These are phyloP conservation scores for Arachis monticola DNA, from an alignment of 331 rosid genomes.

Conservation along the genomic window DNA sequence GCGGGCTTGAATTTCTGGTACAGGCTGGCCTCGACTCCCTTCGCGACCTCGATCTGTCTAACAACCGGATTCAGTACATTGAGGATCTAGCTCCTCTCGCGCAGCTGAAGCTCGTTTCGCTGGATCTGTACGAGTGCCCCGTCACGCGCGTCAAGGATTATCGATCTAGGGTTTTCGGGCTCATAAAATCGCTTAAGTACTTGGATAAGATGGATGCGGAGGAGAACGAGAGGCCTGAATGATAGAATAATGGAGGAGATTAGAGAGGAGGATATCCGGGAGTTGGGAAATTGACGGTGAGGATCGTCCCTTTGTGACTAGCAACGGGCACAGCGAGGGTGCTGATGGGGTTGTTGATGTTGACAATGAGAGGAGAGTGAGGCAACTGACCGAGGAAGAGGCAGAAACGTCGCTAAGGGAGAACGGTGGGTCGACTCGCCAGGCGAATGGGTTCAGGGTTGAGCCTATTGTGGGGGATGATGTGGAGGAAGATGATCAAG, in stretches of 20 bases:
- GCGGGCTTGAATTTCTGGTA: slow-evolving; percentile 77
- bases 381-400: slow-evolving; percentile 90
- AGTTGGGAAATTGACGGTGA: slow-evolving; percentile 89
- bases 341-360: slow-evolving; percentile 79
- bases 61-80: slow-evolving; percentile 79
- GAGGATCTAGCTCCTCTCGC: slow-evolving; percentile 94
- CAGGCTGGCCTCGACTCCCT: slow-evolving; percentile 85
- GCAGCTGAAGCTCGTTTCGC: slow-evolving; percentile 77
- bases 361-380: slow-evolving; percentile 92
- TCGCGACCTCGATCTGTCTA: slow-evolving; percentile 82
- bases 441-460: slow-evolving; percentile 69
- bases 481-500: slow-evolving; percentile 62
- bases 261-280: slow-evolving; percentile 91
- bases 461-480: slow-evolving; percentile 53
- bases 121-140: slow-evolving; percentile 96
- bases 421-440: slow-evolving; percentile 62
- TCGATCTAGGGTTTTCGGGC: slow-evolving; percentile 95
- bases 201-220: slow-evolving; percentile 96
- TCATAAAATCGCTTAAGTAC: slow-evolving; percentile 79
- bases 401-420: slow-evolving; percentile 59
- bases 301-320: slow-evolving; percentile 55
- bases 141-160: slow-evolving; percentile 86
- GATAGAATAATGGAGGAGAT: too few relatives aligned
- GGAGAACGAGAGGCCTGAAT: slow-evolving; percentile 91
- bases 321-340: slow-evolving; percentile 72